A percentile compares a stretch with the other conserved stretches of the same genome.
Conservation (phyloP, 2,329 filamentous ascomycete genomes). For the Tympanopsis confertula region DNA sequence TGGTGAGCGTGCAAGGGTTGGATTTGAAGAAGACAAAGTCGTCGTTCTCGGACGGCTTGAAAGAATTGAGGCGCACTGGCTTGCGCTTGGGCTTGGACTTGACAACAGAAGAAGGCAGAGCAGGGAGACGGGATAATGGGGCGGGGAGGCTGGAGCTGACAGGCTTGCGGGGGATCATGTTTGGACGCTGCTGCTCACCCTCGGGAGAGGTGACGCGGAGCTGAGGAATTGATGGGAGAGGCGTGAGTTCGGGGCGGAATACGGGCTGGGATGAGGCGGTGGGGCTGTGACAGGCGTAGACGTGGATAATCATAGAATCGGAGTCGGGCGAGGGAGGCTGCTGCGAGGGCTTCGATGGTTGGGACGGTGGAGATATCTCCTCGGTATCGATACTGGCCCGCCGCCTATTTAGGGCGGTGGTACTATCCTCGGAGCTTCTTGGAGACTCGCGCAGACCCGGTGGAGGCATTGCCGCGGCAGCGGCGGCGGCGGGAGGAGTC, state of each 20-base stretch:
- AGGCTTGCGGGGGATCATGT: neutral
- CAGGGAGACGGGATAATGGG: no score
- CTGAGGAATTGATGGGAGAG: neutral
- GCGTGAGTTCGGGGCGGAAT: neutral
- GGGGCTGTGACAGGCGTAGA: neutral
- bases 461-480: no score
- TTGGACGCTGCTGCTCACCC: neutral
- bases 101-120: neutral
- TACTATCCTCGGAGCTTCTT: neutral
- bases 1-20: conserved; percentile 34
- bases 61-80: neutral
- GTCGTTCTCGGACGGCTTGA: conserved; percentile 17
- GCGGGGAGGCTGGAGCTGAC: neutral
- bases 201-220: neutral
- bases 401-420: no score
- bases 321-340: neutral
- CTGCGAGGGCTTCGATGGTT: no score
- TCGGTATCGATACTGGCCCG: neutral
- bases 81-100: neutral
- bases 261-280: neutral
- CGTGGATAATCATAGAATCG: neutral
- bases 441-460: neutral
- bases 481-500: no score
- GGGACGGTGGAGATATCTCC: no score
- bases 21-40: conserved; percentile 35